A percentile compares a stretch with the other conserved stretches of the same genome.
These are phyloP conservation scores for Cadophora gregata DNA, from an alignment of 2,329 filamentous ascomycete genomes.

Conservation along the genomic window DNA sequence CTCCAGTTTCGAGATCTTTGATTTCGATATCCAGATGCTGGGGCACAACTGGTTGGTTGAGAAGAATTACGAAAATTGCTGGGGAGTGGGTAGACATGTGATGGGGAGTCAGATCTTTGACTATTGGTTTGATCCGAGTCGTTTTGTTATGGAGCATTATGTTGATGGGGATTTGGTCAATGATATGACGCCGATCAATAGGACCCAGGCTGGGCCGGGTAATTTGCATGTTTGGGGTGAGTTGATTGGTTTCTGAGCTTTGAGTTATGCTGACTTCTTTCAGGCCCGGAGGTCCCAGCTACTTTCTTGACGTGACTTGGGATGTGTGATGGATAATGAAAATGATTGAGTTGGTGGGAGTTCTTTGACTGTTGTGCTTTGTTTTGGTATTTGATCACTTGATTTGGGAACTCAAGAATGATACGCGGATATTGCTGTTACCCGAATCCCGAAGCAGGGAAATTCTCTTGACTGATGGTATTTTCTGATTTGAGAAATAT, in stretches of 20 bases:
- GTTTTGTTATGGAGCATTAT: slow-evolving; percentile 73
- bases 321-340: not conserved
- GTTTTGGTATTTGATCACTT: not conserved
- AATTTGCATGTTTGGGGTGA: slow-evolving; percentile 41
- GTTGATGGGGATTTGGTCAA: slow-evolving; percentile 73
- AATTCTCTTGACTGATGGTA: not conserved
- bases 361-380: not conserved
- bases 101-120: slow-evolving; percentile 76
- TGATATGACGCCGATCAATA: slow-evolving; percentile 35
- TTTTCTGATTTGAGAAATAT: not conserved
- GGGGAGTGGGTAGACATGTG: slow-evolving; percentile 75
- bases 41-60: slow-evolving; percentile 72
- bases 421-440: not conserved
- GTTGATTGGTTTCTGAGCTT: slow-evolving; percentile 27
- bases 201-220: slow-evolving; percentile 27
- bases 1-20: slow-evolving; percentile 71
- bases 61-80: slow-evolving; percentile 68
- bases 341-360: not conserved
- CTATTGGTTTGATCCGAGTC: slow-evolving; percentile 65
- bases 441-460: not conserved
- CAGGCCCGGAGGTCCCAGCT: slow-evolving; percentile 34
- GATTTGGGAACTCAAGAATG: not conserved
- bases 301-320: slow-evolving; percentile 31
- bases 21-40: slow-evolving; percentile 73
- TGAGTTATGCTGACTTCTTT: slow-evolving; percentile 23